Base-by-base conservation (phyloP, 1,139 yeast genomes). In the Yamadazyma songkhlaensis region DNA sequence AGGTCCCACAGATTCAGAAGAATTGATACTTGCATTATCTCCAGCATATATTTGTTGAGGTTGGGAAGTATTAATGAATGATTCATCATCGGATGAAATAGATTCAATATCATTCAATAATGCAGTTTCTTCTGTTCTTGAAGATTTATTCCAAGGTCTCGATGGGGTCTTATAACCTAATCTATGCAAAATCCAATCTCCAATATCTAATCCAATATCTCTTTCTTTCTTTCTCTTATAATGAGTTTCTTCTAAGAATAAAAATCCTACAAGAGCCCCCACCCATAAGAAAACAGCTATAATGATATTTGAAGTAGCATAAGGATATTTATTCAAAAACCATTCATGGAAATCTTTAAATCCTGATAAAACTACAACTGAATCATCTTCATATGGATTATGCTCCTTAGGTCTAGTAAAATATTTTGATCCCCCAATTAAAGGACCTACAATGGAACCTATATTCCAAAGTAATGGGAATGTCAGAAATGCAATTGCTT, bases 211-310 rank as follows among this genome's bases (percentile, higher is more conserved):
- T 1, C 84, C 83, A 30, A 55, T 47, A 51, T 80, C 86, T 40
- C 64, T 60, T 39, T 64, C 58, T 40, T 64, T 48, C 47, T 63
- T 68, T 37, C 57, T 58, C 27, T 57, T 54, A 14, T 64, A 72
- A 50, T 77, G 81, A 3, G 85, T 77, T 53, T 81, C 88, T 50
- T 81, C 84, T 27, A 81, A 55, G 48, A 80, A 79, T 34, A 81
- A 64, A 36, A 75, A 59, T 3, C 72, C 79, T 26, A 65, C 45
- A 2, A 64, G 17, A 12, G 67, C 46, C 20, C 79, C 71, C 29
- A 61, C 34, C 54, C 60, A 51, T 24, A 79, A 57, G 35, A 74
- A 59, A 2, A 49, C 6, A 4, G 79, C 70, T 13, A 80, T 79
- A 3, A 74, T 77, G 8, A 81, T 50, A 51, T 80, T 81, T 4